Evolutionary conservation across 805 yeast species (phyloP), one percentile per base, ranked within the genome.

Genomic region (Komagataella ulmi): DNA sequence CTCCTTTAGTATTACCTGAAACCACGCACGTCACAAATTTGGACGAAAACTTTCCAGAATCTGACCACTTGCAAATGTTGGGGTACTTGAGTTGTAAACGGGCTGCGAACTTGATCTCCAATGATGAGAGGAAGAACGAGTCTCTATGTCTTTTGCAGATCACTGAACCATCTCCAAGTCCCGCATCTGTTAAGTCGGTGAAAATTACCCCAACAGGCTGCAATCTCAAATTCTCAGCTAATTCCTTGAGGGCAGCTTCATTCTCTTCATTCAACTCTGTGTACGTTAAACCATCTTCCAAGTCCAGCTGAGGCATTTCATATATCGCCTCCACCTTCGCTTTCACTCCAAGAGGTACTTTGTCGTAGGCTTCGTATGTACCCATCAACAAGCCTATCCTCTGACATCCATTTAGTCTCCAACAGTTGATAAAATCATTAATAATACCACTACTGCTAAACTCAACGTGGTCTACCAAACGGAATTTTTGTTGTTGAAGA

Each of bases 391-490:
- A 73, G 0, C 97, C 99, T 52, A 85, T 74, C 59, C 99, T 77
- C 68, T 93, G 99, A 18, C 78, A 70, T 2, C 96, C 98, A 0
- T 95, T 77, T 50, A 72, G 70, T 66, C 99, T 81, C 99, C 99
- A 93, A 19, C 85, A 71, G 57, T 93, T 95, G 52, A 93, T 88
- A 65, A 93, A 93, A 44, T 76, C 72, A 65, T 93, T 88, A 51
- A 93, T 78, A 23, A 89, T 75, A 10, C 73, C 71, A 50, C 89
- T 79, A 53, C 79, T 80, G 21, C 88, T 80, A 65, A 90, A 87
- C 64, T 93, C 99, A 30, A 93, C 93, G 68, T 93, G 98, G 65
- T 93, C 99, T 24, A 95, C 97, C 96, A 93, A 88, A 59, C 99
- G 77, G 65, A 87, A 93, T 43, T 75, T 71, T 65, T 93, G 99